A percentile compares a stretch with the other conserved stretches of the same genome.
Evolutionary conservation across 2,329 filamentous ascomycete species (phyloP).

Genomic region (Colletotrichum graminicola): DNA sequence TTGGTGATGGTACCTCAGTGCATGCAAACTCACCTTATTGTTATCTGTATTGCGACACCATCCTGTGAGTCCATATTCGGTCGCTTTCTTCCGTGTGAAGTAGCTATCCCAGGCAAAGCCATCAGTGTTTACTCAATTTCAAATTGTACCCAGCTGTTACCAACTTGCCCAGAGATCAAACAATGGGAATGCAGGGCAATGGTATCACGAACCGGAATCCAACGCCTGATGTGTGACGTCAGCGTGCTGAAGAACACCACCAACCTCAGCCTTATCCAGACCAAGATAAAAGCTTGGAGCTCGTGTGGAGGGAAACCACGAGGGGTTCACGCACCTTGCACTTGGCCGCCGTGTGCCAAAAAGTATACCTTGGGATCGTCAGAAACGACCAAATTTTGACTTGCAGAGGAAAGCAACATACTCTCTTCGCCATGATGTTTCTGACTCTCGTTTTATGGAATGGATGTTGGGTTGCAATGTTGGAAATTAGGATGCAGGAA

Average conservation of each 20-base stretch:
- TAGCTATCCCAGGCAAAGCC: conserved; percentile 54
- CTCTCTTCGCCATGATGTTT: conserved; percentile 52
- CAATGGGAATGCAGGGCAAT: background rate
- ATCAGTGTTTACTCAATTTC: background rate
- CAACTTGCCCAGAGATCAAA: background rate
- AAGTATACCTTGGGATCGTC: conserved; percentile 65
- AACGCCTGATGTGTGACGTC: conserved; percentile 60
- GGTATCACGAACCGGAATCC: conserved; percentile 61
- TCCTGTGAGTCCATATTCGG: conserved; percentile 64
- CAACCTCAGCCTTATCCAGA: conserved; percentile 20
- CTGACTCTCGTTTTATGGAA: background rate
- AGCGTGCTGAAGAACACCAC: conserved; percentile 41
- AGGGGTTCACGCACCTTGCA: conserved; percentile 72
- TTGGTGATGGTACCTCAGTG: no score
- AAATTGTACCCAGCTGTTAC: background rate
- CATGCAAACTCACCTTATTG: conserved; percentile 60
- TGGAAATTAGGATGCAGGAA: conserved; percentile 3
- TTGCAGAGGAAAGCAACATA: conserved; percentile 40
- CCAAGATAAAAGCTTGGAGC: conserved; percentile 33
- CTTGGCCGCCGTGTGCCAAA: conserved; percentile 71
- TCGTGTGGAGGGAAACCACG: conserved; percentile 54
- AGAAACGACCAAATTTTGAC: background rate
- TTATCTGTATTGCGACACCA: conserved; percentile 72
- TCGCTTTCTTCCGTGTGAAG: conserved; percentile 67
- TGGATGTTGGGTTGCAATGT: background rate